phyloP scores from a whole-genome alignment of 768 basidiomycete species.

The Collybia sp. region DNA sequence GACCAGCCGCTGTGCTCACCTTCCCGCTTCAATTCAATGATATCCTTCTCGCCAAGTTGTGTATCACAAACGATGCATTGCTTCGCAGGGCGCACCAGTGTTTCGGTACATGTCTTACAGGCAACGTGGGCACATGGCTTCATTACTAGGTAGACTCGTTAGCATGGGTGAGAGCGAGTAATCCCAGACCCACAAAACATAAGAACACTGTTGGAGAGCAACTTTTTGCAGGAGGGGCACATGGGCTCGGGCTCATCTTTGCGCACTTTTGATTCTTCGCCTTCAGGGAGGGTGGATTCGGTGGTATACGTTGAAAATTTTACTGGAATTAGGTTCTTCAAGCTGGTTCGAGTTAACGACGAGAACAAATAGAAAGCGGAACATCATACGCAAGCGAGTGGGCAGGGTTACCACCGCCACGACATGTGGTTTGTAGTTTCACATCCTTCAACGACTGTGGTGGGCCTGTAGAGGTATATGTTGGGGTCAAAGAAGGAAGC shows the following conservation, averaged over 20 bases:
- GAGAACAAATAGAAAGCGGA: not conserved
- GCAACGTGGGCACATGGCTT: conserved; percentile 89
- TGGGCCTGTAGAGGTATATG: conserved; percentile 55
- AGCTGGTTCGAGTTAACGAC: conserved; percentile 33
- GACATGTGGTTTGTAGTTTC: conserved; percentile 86
- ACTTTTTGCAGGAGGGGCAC: conserved; percentile 87
- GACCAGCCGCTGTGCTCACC: conserved; percentile 37
- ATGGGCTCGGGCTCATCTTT: conserved; percentile 62
- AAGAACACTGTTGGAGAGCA: conserved; percentile 71
- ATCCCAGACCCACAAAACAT: conserved; percentile 54
- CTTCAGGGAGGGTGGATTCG: conserved; percentile 29
- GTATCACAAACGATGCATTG: conserved; percentile 89
- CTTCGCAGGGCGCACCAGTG: conserved; percentile 70
- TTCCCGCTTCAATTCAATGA: conserved; percentile 85
- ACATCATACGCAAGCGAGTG: conserved; percentile 72
- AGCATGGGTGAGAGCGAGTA: not conserved
- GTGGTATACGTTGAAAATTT: conserved; percentile 61
- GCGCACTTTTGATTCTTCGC: conserved; percentile 29
- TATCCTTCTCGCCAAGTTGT: conserved; percentile 58
- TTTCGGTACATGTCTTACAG: conserved; percentile 88
- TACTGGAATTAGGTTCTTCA: conserved; percentile 81
- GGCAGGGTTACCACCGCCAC: conserved; percentile 66
- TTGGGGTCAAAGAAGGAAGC: conserved; percentile 92
- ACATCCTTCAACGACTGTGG: conserved; percentile 71
- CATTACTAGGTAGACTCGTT: conserved; percentile 44